Evolutionary conservation across 441 rosid genomes (phyloP).

Genomic region (Iberis amara): DNA sequence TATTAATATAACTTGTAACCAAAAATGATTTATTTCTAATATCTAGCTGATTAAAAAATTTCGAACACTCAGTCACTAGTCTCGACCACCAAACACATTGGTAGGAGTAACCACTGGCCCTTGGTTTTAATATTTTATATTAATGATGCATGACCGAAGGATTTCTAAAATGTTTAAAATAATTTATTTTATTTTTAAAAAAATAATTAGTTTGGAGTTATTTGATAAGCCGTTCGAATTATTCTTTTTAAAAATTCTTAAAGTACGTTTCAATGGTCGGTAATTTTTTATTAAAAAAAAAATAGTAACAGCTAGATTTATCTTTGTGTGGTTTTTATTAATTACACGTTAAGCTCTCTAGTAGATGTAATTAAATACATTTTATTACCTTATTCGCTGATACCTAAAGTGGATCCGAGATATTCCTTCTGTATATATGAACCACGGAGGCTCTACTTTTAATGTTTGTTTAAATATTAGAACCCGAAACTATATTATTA

Average conservation of each 20-base stretch:
- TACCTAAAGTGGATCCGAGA: conserved; percentile 32
- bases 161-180: conserved; percentile 17
- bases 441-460: conserved; percentile 38
- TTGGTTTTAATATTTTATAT: too few species aligned
- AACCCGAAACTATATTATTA: conserved; percentile 10
- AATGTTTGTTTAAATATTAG: conserved; percentile 19
- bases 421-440: conserved; percentile 35
- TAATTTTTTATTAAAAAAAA: not conserved
- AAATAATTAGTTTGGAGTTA: too few species aligned
- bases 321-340: conserved; percentile 18
- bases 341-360: conserved; percentile 24
- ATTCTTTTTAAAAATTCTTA: conserved; percentile 26
- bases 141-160: not conserved
- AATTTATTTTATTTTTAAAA: not conserved
- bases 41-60: too few species aligned
- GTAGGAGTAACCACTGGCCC: too few species aligned
- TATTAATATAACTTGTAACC: too few species aligned
- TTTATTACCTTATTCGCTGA: conserved; percentile 22
- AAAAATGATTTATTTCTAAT: too few species aligned
- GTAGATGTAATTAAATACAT: conserved; percentile 12
- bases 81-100: too few species aligned
- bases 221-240: conserved; percentile 1
- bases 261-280: conserved; percentile 28
- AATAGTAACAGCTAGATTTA: conserved; percentile 8
- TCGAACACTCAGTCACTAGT: too few species aligned